phyloP scores from a whole-genome alignment of 306 rosid genomes.

The Vigna reflexopilosa region DNA sequence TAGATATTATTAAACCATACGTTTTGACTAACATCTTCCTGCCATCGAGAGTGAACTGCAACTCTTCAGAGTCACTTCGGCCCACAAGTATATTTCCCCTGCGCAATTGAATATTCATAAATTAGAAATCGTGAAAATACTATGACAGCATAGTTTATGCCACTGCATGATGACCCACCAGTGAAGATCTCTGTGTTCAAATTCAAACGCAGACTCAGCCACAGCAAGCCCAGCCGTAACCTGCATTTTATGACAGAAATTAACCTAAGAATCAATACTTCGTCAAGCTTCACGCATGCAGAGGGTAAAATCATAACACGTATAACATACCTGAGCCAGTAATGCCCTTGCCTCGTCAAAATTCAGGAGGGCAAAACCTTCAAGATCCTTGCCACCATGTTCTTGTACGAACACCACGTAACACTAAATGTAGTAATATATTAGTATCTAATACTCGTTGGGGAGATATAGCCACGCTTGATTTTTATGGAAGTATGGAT shows the following conservation, averaged over 20 bases:
- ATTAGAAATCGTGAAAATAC: conserved; percentile 38
- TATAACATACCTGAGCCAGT: conserved; percentile 74
- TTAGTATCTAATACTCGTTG: conserved; percentile 40
- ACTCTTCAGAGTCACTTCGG: conserved; percentile 63
- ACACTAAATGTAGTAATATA: conserved; percentile 57
- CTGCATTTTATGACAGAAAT: conserved; percentile 53
- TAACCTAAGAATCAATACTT: conserved; percentile 37
- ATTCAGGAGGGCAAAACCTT: conserved; percentile 80
- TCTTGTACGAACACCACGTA: conserved; percentile 73
- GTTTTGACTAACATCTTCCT: conserved; percentile 63
- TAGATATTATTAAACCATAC: conserved; percentile 77
- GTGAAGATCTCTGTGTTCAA: conserved; percentile 98
- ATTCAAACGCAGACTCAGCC: conserved; percentile 94
- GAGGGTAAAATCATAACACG: conserved; percentile 8
- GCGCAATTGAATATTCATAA: conserved; percentile 40
- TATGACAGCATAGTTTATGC: conserved; percentile 13
- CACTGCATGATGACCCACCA: conserved; percentile 61
- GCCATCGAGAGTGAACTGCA: conserved; percentile 84
- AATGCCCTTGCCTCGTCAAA: conserved; percentile 76
- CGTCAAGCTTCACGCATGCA: conserved; percentile 35
- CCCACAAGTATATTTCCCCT: conserved; percentile 93
- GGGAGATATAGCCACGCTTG: conserved; percentile 23
- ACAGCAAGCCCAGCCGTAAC: conserved; percentile 88
- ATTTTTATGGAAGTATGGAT: conserved; percentile 3
- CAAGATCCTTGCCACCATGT: conserved; percentile 95